Evolutionary conservation across 768 basidiomycete genomes (phyloP), one percentile per base, ranked within the genome.

Genomic region (Cystofilobasidium capitatum): DNA sequence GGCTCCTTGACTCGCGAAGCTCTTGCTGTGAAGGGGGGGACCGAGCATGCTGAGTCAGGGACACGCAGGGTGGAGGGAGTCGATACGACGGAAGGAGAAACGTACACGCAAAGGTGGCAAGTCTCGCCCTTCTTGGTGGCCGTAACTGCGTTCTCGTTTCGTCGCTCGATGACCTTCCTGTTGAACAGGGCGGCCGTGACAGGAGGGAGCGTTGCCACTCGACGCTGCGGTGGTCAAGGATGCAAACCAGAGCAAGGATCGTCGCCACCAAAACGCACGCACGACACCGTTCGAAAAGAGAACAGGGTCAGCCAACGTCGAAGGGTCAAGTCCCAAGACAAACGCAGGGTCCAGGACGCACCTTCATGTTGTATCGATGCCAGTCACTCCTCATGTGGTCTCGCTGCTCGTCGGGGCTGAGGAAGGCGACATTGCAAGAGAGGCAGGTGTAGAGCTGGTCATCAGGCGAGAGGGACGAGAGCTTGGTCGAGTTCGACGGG

Each of bases 341-440:
- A 22, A 7, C 7, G 33, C 22, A 40, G 51, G 35, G 26, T 26
- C 39, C 0, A 26, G 35, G 72, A 35, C 74, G 66, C 22, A 79
- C 76, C 74, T 94, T 94, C 86, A 97, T 91, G 75, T 99, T 99
- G 79, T 99, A 99, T 62, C 92, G 82, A 79, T 99, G 96, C 77
- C 89, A 88, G 77, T 99, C 96, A 31, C 90, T 89, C 70, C 85
- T 84, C 77, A 94, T 97, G 76, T 99, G 96, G 0, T 80, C 78
- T 68, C 94, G 83, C 77, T 98, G 94, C 45, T 89, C 87, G 62
- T 87, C 86, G 24, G 91, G 85, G 16, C 86, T 82, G 47, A 81
- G 76, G 76, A 96, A 97, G 1, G 88, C 91, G 74, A 98, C 87
- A 3, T 86, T 82, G 77, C 96, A 99, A 71, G 90, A 89, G 17